These are phyloP conservation scores for Lomentospora prolificans DNA, from an alignment of 2,329 filamentous ascomycete species.

Conservation along the genomic window DNA sequence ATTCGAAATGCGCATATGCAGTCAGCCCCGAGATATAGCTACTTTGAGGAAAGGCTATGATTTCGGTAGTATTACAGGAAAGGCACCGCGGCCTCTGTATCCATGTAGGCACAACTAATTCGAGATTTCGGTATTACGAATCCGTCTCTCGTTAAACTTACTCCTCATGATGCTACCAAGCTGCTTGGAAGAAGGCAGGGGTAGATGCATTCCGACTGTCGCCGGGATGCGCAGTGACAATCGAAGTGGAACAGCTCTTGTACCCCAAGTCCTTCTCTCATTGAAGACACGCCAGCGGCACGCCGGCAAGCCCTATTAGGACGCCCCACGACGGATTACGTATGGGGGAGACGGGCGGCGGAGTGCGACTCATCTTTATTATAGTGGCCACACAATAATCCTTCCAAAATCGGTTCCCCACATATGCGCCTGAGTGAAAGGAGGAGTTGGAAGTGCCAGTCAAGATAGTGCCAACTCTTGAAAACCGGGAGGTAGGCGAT, in stretches of 20 bases:
- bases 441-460: not conserved
- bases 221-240: no score
- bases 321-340: not conserved
- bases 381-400: not conserved
- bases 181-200: no score
- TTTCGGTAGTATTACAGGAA: no score
- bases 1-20: slow-evolving; percentile 1
- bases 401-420: not conserved
- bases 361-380: not conserved
- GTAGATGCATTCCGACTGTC: no score
- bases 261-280: no score
- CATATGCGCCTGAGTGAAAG: not conserved
- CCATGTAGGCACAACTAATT: no score
- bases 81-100: no score
- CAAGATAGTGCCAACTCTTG: not conserved
- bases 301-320: not conserved
- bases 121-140: no score
- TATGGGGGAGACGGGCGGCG: not conserved
- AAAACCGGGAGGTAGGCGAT: not conserved
- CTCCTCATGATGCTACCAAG: no score
- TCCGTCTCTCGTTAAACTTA: no score
- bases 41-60: not conserved
- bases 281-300: no score
- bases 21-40: not conserved
- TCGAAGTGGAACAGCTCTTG: no score